Base-by-base conservation (phyloP, 139 green algal species). In the Micromonas commoda region DNA sequence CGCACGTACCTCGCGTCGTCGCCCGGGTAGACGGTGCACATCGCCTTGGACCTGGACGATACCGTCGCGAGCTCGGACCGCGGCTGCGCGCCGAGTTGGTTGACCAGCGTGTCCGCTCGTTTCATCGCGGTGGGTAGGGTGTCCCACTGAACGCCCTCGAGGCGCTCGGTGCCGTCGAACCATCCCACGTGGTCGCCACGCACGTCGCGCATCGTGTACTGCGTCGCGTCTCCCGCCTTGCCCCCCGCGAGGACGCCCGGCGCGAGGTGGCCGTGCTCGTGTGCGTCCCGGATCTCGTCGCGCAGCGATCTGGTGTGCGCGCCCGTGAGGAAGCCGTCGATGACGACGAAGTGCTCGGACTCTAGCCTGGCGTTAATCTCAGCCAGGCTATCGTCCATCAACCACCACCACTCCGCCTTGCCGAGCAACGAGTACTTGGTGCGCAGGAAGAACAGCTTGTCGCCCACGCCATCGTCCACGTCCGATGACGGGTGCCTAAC, bases 151-250 rank as follows among this genome's bases (percentile, higher is more conserved):
- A 68, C 5, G 24, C 19, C 60, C 26, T 19, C 60, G n/a, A n/a
- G n/a, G n/a, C n/a, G n/a, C 26, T 68, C 60, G 13, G 24, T 29
- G 13, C 60, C 60, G 60, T 19, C 9, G 60, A 68, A 68, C 60
- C 60, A 68, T 24, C 60, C 60, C 19, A 68, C 60, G 60, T 68
- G 60, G 19, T 68, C 60, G n/a, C 60, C 60, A 13, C 60, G 24
- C 13, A 68, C 60, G 60, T 29, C 6, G 24, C 5, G 5, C 60
- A 68, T 29, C 24, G 24, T 29, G 60, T 68, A 68, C 60, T 32
- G 24, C 26, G 24, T 32, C 26, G 60, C 24, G 24, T 35, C 19
- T 13, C 24, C 24, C 13, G 24, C 60, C 19, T 68, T 29, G 5
- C 60, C 60, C 5, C 60, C 60, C 45, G 45, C 45, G 45, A 68